Base-by-base conservation (phyloP, 2,329 filamentous ascomycete species). In the Aphanocladium album region DNA sequence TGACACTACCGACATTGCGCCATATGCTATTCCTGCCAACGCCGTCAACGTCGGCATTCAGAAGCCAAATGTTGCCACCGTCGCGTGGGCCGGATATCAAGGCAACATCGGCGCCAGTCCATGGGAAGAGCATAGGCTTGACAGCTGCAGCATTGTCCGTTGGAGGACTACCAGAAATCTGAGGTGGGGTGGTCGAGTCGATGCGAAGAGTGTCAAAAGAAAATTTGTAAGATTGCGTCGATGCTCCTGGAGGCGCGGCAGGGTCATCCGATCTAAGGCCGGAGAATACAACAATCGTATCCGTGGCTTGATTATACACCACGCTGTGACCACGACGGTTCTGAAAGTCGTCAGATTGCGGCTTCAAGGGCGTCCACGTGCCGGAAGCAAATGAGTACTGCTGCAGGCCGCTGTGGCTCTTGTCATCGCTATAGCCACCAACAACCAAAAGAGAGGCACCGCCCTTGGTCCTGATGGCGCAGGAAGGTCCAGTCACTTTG, bases 261-360 rank as follows among this genome's bases (percentile, higher is more conserved):
- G 76, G 73, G 37, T 76, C 76, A 27, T 84, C 84, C 66, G 87
- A 83, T 67, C 87, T 85, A 17, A 82, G 85, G 50, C 93, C 93
- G 35, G 88, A 90, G 71, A 93, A 97, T 27, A 96, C 81, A 25
- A 97, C 75, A 59, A 98, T 89, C 4, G 85, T 82, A 60, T 90
- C 82, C 17, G 85, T 83, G 23, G 82, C 81, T 63, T 86, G 82
- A 58, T 98, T 78, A 70, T 92, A 97, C 19, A 84, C 82, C 14
- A 89, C 89, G 65, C 85, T 87, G 72, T 98, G 93, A 66, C 88
- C 84, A 62, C 85, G 78, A 61, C 91, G 86, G 68, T 91, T 85
- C 69, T 89, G 81, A 52, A 89, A 82, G 50, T 87, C 83, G 39
- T 74, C 71, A 35, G 77, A 76, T 17, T 73, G 61, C 14, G 75